These are phyloP conservation scores for Barnettozyma sucrosica DNA, from an alignment of 805 yeast genomes.

Conservation along the genomic window DNA sequence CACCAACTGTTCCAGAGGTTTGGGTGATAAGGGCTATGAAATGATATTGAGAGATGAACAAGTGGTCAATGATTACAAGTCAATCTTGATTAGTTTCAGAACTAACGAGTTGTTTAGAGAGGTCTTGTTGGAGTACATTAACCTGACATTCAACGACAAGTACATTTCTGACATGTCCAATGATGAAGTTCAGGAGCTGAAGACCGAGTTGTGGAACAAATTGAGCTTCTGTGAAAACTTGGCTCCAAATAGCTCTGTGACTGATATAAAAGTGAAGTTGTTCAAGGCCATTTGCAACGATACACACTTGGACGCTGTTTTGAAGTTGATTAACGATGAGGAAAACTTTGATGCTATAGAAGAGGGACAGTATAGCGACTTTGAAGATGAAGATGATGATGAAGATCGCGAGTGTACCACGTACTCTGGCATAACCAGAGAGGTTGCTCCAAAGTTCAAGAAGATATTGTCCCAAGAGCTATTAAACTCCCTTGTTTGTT, in stretches of 20 bases:
- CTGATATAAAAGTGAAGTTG: constrained; percentile 24
- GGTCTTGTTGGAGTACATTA: constrained; percentile 22
- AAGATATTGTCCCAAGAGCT: constrained; percentile 21
- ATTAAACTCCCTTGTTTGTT: constrained; percentile 21
- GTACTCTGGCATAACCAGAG: not conserved
- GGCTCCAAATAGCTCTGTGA: constrained; percentile 23
- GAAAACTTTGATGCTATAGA: constrained; percentile 1
- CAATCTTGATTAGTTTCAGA: constrained; percentile 21
- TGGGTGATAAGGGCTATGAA: constrained; percentile 21
- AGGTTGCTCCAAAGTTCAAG: constrained; percentile 16
- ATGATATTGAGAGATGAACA: constrained; percentile 22
- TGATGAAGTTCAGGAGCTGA: constrained; percentile 21
- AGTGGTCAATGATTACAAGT: constrained; percentile 21
- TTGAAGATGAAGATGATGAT: constrained; percentile 8
- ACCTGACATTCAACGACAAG: constrained; percentile 21
- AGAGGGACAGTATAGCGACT: constrained; percentile 1
- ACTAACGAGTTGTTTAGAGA: constrained; percentile 28
- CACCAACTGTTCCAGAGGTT: constrained; percentile 20
- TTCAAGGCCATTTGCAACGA: constrained; percentile 27
- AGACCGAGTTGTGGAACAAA: constrained; percentile 23
- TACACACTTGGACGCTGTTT: constrained; percentile 20
- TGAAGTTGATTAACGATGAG: constrained; percentile 15
- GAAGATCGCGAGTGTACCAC: not conserved
- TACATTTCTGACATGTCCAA: constrained; percentile 12
- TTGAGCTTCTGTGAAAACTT: constrained; percentile 22